A percentile compares a stretch with the other conserved stretches of the same genome.
Conservation (phyloP, 2,329 filamentous ascomycete species). For the Ophiostoma triangulosporum region DNA sequence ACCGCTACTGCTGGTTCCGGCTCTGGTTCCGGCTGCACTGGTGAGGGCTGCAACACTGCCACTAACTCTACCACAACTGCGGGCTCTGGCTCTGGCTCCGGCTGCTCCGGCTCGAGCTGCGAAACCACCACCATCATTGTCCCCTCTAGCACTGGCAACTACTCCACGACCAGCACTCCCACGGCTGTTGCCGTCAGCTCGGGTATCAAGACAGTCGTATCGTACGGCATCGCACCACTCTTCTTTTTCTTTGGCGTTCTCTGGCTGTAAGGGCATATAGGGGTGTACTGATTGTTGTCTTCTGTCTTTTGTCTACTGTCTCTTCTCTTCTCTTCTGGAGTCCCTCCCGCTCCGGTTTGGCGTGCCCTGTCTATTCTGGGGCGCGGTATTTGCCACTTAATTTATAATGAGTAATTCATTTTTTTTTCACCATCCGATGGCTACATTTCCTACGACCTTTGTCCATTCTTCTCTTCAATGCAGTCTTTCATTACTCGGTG, state of each 20-base stretch:
- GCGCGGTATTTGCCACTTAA: no score
- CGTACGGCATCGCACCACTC: conserved; percentile 6
- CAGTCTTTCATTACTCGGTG: no score
- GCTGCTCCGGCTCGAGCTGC: background rate
- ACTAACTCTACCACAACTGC: background rate
- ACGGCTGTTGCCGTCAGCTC: conserved; percentile 6
- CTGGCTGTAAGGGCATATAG: conserved; percentile 3
- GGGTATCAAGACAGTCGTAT: conserved; percentile 8
- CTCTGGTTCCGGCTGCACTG: background rate
- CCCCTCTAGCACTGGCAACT: background rate
- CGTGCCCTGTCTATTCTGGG: background rate
- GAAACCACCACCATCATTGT: background rate
- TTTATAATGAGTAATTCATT: background rate
- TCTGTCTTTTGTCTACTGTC: background rate
- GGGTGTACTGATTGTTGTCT: background rate
- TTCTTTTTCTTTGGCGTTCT: conserved; percentile 8
- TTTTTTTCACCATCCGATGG: background rate
- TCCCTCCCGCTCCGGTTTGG: no score
- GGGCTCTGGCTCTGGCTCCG: background rate
- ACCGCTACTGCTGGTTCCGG: background rate
- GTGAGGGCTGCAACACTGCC: no score
- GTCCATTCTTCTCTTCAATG: background rate
- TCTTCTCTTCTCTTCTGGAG: background rate
- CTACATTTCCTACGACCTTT: background rate
- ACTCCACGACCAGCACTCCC: background rate